Conservation (phyloP, 1,284 basidiomycete species). For the Ceratobasidium papillatum region DNA sequence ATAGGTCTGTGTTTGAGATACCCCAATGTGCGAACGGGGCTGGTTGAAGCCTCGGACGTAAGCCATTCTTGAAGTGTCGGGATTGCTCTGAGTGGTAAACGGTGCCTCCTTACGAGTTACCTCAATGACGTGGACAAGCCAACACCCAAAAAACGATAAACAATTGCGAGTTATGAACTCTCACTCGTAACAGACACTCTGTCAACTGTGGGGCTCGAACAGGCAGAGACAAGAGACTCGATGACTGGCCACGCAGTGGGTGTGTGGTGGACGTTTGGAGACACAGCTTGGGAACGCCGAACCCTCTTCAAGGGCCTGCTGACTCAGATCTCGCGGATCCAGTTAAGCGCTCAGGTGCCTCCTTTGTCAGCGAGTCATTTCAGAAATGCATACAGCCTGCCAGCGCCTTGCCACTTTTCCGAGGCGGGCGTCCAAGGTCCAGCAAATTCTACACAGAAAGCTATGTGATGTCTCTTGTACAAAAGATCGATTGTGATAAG, state of each 20-base stretch:
- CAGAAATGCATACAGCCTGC: slow-evolving; percentile 9
- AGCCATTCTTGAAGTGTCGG: slow-evolving; percentile 11
- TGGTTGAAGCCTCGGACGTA: slow-evolving; percentile 28
- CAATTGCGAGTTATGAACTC: slow-evolving; percentile 36
- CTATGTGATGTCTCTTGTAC: neutral
- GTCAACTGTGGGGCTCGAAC: slow-evolving; percentile 28
- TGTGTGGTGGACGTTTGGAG: slow-evolving; percentile 29
- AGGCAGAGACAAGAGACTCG: slow-evolving; percentile 27
- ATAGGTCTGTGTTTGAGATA: slow-evolving; percentile 20
- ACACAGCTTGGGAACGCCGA: slow-evolving; percentile 34
- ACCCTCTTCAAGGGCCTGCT: slow-evolving; percentile 26
- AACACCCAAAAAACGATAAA: slow-evolving; percentile 27
- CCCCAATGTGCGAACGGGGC: slow-evolving; percentile 8
- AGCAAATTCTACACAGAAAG: neutral
- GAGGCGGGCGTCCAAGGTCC: neutral
- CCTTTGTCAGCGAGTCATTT: slow-evolving; percentile 6
- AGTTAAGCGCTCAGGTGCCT: neutral
- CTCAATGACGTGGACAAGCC: slow-evolving; percentile 39
- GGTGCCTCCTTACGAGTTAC: slow-evolving; percentile 31
- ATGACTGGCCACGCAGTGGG: slow-evolving; percentile 38
- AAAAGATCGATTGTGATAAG: neutral
- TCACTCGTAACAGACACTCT: slow-evolving; percentile 40
- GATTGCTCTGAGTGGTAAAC: neutral
- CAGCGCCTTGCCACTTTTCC: neutral
- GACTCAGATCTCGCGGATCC: slow-evolving; percentile 26